Base-by-base conservation (phyloP, 495 filamentous ascomycete genomes). In the Hypoxylon crocopeplum region DNA sequence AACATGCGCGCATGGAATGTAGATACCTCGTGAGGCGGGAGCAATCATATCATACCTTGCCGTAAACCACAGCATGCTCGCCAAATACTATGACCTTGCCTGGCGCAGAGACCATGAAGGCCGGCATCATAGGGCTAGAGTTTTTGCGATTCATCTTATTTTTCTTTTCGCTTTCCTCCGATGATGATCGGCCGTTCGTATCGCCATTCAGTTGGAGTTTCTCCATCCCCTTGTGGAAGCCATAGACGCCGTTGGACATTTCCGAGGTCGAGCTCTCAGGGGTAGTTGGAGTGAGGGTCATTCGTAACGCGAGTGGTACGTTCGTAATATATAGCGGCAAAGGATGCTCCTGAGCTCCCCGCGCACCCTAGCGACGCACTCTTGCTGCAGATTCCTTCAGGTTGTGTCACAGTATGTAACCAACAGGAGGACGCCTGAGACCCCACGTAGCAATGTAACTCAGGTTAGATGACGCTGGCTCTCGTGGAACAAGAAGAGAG, bases 11-110 rank as follows among this genome's bases (percentile, higher is more conserved):
- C 56, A 24, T 37, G 15, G 27, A 38, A 19, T 15, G 22, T 19
- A 44, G 16, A 32, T 7, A 10, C 32, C 5, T 12, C 19, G 29
- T 20, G 7, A 27, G n/a, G n/a, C 7, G n/a, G 16, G 4, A n/a
- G 19, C n/a, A 29, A 15, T 40, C n/a, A 20, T 44, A 42, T 55
- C 73, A 52, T 66, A 88, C 86, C 81, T 96, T 97, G 68, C 94
- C 94, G 68, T 98, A 84, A 7, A 98, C 94, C 1, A 97, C 94
- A 8, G 94, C 90, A 77, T 98, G 94, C 70, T 98, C 94, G 48
- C 94, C 94, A 73, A 89, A 97, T 13, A 97, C 90, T 69, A 98
- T 98, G 66, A 96, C 93, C 73, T 98, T 98, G 25, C 93, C 94
- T 10, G 94, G 94, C 11, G 94, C 93, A 5, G 94, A 98, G 49